Evolutionary conservation across 108 stramenopile species (phyloP), one percentile per base, ranked within the genome.

Genomic region (Nitzschia inconspicua): DNA sequence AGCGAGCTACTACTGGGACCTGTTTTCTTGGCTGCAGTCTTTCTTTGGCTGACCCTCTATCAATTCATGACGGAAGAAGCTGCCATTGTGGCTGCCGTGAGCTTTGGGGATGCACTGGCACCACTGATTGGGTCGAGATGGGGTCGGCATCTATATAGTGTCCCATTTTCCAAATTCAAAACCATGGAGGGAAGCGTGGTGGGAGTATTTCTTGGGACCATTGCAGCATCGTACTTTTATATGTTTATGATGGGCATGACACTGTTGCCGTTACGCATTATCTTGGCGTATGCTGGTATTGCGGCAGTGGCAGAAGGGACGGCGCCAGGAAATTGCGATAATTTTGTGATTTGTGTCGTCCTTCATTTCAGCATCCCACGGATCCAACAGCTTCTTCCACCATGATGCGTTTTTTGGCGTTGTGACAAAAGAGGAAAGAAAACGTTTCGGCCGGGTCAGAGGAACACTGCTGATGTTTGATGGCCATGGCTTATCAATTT

Each of bases 251-350:
- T 76, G 46, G 78, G 78, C 0, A 39, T 86, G 22, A 70, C 65
- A 18, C 27, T 78, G 26, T 20, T 80, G 26, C 72, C 74, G 4
- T 60, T 80, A 66, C 57, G 73, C 44, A 50, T 63, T 6, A 35
- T 82, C 1, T 35, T 82, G 42, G 73, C 68, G 14, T 84, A 82
- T 59, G 83, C 75, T 2, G 52, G 35, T 9, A 60, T 84, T 39
- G 85, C 90, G 22, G 71, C 90, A 0, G 41, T 82, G 28, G 84
- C 78, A 24, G 90, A 91, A 71, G 90, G 65, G 30, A 81, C 83
- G 1, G 65, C 86, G 4, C 68, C 83, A 9, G 68, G 72, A 6
- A 69, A 83, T 60, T 69, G 72, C 46, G 90, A 91, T 52, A 91
- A 91, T 62, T 19, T 88, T n/a, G 50, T 77, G 9, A 55, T 82